Conservation (phyloP, 305 asterid genomes). For the Ilex paraguariensis region DNA sequence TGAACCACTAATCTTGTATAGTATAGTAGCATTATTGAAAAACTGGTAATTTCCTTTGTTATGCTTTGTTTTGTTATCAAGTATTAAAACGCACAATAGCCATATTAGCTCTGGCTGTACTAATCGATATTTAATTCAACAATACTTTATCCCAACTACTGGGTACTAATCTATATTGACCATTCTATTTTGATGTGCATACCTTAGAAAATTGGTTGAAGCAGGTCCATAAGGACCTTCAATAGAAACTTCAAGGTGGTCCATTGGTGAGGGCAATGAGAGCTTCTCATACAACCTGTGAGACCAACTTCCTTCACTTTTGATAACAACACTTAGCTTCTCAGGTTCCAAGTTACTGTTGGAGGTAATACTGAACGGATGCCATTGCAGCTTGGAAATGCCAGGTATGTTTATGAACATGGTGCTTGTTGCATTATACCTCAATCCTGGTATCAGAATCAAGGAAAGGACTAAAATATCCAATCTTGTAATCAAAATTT, state of each 20-base stretch:
- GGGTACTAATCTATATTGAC: too few relatives aligned
- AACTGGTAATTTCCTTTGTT: too few relatives aligned
- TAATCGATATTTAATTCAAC: too few relatives aligned
- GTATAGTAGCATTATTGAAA: too few relatives aligned
- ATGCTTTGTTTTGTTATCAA: too few relatives aligned
- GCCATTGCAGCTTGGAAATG: constrained; percentile 88
- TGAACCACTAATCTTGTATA: too few relatives aligned
- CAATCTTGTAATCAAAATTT: too few relatives aligned
- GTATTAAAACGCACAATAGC: too few relatives aligned
- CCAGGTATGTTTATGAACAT: constrained; percentile 68
- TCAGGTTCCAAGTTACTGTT: constrained; percentile 68
- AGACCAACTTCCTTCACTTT: constrained; percentile 78
- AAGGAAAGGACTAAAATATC: not conserved
- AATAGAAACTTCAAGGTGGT: constrained; percentile 47
- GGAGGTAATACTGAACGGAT: constrained; percentile 73
- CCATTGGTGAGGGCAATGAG: constrained; percentile 44
- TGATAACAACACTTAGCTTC: constrained; percentile 55
- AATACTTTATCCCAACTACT: too few relatives aligned
- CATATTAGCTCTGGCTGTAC: too few relatives aligned
- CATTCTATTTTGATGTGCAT: not conserved
- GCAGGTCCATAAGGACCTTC: constrained; percentile 95
- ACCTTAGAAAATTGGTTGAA: constrained; percentile 65
- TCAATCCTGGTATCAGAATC: constrained; percentile 32
- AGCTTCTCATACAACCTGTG: constrained; percentile 50
- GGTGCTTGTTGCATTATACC: constrained; percentile 65